These are phyloP conservation scores for Solanum hybrid DNA, from an alignment of 305 asterid genomes.

Conservation along the genomic window DNA sequence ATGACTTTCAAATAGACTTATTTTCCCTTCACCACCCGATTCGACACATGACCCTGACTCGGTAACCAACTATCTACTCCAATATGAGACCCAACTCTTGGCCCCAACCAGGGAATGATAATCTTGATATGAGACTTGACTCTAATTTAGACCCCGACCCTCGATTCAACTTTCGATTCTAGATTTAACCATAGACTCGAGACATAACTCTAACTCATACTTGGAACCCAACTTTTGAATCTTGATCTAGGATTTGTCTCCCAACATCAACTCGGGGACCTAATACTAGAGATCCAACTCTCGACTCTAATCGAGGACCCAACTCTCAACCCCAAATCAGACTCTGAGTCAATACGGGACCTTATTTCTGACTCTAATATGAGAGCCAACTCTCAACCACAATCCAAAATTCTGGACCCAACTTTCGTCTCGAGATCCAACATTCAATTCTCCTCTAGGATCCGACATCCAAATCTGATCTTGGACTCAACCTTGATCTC, in stretches of 20 bases:
- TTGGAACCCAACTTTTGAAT: neutral
- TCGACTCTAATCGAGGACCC: neutral
- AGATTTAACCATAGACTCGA: neutral
- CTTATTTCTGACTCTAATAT: neutral
- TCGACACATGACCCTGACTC: neutral
- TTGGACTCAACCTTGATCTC: neutral
- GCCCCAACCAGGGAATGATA: neutral
- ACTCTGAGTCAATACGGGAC: neutral
- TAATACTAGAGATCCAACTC: neutral
- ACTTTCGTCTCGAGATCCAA: neutral
- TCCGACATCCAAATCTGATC: neutral
- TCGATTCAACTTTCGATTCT: neutral
- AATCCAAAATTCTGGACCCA: accelerated
- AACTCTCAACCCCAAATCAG: neutral
- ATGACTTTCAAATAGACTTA: neutral
- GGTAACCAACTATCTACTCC: neutral
- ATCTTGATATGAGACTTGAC: neutral
- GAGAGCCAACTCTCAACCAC: neutral
- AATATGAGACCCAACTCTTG: neutral
- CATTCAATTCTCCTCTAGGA: neutral
- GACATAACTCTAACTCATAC: neutral
- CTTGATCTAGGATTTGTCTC: neutral
- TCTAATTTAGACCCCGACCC: neutral
- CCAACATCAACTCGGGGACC: neutral
- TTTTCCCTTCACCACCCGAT: neutral